Evolutionary conservation across 2,329 filamentous ascomycete genomes (phyloP).

Genomic region (Verticillium isaacii): DNA sequence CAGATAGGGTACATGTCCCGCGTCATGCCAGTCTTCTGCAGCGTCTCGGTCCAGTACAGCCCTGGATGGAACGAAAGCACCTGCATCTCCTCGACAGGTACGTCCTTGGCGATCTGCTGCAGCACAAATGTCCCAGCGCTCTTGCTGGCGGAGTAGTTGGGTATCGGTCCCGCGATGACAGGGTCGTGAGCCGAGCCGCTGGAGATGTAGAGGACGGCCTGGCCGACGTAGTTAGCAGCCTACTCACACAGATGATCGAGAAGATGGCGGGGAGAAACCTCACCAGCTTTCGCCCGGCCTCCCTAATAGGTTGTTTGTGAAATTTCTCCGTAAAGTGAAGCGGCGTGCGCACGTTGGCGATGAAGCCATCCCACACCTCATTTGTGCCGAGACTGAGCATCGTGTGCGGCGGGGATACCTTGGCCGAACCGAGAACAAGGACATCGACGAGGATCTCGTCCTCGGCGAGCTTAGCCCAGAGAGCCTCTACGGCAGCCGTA

Average conservation of each 20-base stretch:
- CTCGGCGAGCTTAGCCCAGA: conserved; percentile 6
- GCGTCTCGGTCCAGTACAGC: conserved; percentile 25
- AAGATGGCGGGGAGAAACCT: not conserved
- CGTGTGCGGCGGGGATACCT: not conserved
- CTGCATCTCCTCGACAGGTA: conserved; percentile 26
- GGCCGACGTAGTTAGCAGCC: not conserved
- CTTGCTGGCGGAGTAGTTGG: conserved; percentile 33
- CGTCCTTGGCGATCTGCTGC: conserved; percentile 31
- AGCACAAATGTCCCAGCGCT: conserved; percentile 27
- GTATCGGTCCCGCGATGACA: conserved; percentile 12
- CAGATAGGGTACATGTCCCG: not conserved
- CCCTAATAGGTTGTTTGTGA: conserved; percentile 23
- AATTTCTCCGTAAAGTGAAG: conserved; percentile 17
- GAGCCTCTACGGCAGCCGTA: not conserved
- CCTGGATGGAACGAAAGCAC: conserved; percentile 35
- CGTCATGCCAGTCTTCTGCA: conserved; percentile 2
- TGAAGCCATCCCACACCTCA: conserved; percentile 7
- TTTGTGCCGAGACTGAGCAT: conserved; percentile 8
- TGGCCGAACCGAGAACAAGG: conserved; percentile 19
- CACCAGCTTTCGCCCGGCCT: conserved; percentile 15
- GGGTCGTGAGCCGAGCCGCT: conserved; percentile 21
- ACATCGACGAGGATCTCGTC: conserved; percentile 19
- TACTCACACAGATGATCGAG: not conserved
- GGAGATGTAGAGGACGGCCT: not conserved
- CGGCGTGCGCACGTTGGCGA: conserved; percentile 8